phyloP scores from a whole-genome alignment of 2,329 filamentous ascomycete species.

The Teratosphaeria pseudoeucalypti region DNA sequence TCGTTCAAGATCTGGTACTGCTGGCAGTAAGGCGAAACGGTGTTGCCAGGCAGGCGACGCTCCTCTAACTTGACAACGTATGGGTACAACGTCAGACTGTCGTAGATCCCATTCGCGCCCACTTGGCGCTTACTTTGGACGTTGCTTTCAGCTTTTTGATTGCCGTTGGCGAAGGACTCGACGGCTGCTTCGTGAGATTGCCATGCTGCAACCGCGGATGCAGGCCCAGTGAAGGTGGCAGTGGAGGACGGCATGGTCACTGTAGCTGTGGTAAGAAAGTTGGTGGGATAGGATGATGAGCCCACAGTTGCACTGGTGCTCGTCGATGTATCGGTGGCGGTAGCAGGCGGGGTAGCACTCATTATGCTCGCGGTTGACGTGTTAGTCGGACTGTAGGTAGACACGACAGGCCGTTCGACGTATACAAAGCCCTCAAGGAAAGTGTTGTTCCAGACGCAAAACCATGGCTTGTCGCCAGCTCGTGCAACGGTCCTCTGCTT shows the following conservation, averaged over 20 bases:
- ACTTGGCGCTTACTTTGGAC: constrained; percentile 5
- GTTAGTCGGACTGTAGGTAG: constrained; percentile 5
- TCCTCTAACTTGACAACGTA: constrained; percentile 57
- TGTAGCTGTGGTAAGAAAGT: constrained; percentile 8
- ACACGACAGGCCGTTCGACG: constrained; percentile 41
- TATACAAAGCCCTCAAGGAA: constrained; percentile 59
- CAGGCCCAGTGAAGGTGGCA: constrained; percentile 11
- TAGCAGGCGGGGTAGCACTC: constrained; percentile 1
- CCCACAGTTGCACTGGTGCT: constrained; percentile 8
- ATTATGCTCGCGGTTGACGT: background rate
- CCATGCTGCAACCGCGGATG: constrained; percentile 6
- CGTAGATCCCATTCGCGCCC: constrained; percentile 2
- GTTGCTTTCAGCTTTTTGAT: constrained; percentile 5
- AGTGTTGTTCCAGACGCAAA: constrained; percentile 60
- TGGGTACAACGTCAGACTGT: constrained; percentile 27
- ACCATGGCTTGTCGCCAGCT: constrained; percentile 55
- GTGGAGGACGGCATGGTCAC: constrained; percentile 10
- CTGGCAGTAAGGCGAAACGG: constrained; percentile 49
- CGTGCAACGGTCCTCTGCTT: constrained; percentile 34
- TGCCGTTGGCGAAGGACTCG: constrained; percentile 3
- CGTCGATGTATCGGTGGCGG: background rate
- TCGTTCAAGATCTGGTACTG: constrained; percentile 51
- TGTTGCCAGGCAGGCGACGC: constrained; percentile 40
- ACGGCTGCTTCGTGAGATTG: background rate
- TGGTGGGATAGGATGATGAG: constrained; percentile 5